These are phyloP conservation scores for Bretziella fagacearum DNA, from an alignment of 2,329 filamentous ascomycete genomes.

Conservation along the genomic window DNA sequence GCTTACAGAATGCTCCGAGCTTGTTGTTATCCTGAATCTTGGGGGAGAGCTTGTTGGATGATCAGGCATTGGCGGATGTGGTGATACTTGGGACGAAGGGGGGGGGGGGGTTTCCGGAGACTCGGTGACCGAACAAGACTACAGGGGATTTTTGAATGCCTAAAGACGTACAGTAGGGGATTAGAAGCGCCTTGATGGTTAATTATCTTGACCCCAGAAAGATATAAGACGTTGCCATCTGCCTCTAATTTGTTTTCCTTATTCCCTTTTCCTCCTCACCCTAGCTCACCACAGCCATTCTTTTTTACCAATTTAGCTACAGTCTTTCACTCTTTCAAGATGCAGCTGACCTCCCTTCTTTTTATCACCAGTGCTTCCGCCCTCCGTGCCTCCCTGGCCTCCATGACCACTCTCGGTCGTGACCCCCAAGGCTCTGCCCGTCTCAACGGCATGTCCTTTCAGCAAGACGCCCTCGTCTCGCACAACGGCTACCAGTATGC, in stretches of 20 bases:
- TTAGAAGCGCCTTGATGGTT: too few relatives aligned
- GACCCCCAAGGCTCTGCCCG: conserved; percentile 15
- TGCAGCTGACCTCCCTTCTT: conserved; percentile 1
- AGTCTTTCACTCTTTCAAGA: conserved; percentile 2
- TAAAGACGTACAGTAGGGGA: too few relatives aligned
- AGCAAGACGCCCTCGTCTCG: conserved; percentile 16
- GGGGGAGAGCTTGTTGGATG: too few relatives aligned
- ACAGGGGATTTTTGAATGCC: too few relatives aligned
- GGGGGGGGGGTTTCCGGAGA: too few relatives aligned
- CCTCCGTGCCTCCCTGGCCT: neutral
- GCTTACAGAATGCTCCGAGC: too few relatives aligned
- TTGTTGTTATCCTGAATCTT: too few relatives aligned
- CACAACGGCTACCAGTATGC: conserved; percentile 17
- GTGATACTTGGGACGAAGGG: too few relatives aligned
- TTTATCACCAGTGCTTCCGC: neutral
- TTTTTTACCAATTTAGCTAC: neutral
- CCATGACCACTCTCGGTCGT: conserved; percentile 12
- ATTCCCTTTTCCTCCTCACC: neutral
- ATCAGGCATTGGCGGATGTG: too few relatives aligned
- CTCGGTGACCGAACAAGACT: too few relatives aligned
- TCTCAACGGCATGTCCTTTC: conserved; percentile 17
- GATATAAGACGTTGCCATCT: too few relatives aligned
- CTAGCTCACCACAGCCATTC: neutral
- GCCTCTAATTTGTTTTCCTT: neutral
- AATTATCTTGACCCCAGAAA: too few relatives aligned